Percentiles rank a stretch among this genome's conserved stretches.
These are phyloP conservation scores for Volutella citrinella DNA, from an alignment of 2,329 filamentous ascomycete genomes.

Conservation along the genomic window DNA sequence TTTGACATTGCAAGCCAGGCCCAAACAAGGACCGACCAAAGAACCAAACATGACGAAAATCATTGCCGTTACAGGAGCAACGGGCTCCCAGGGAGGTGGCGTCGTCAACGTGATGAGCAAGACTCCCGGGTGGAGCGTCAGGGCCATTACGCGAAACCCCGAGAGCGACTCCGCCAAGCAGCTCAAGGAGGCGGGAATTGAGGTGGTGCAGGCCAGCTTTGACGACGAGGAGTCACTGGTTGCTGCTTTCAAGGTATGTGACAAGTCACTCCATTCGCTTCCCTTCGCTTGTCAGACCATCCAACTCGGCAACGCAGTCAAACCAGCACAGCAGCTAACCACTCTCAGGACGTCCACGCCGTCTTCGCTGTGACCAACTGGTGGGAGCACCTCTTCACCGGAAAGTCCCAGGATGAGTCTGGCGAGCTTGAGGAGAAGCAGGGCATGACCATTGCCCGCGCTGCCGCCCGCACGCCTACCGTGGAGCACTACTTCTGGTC, in stretches of 20 bases:
- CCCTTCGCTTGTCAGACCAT: too few relatives aligned
- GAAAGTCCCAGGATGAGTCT: constrained; percentile 4
- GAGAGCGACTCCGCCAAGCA: constrained; percentile 6
- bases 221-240: constrained; percentile 6
- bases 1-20: too few relatives aligned
- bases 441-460: constrained; percentile 7
- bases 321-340: too few relatives aligned
- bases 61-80: constrained; percentile 5
- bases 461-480: constrained; percentile 4
- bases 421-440: constrained; percentile 6
- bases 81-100: constrained; percentile 4
- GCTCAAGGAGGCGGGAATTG: constrained; percentile 6
- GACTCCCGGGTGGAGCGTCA: constrained; percentile 5
- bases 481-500: constrained; percentile 10
- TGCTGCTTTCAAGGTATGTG: constrained; percentile 7
- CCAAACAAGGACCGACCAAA: too few relatives aligned
- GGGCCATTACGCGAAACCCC: constrained; percentile 5
- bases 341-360: constrained; percentile 3
- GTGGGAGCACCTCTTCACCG: constrained; percentile 9
- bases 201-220: constrained; percentile 7
- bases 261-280: neutral
- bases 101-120: constrained; percentile 7
- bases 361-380: constrained; percentile 7
- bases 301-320: too few relatives aligned
- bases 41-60: constrained; percentile 7